These are phyloP conservation scores for Populus tremula DNA, from an alignment of 345 rosid species.

Conservation along the genomic window DNA sequence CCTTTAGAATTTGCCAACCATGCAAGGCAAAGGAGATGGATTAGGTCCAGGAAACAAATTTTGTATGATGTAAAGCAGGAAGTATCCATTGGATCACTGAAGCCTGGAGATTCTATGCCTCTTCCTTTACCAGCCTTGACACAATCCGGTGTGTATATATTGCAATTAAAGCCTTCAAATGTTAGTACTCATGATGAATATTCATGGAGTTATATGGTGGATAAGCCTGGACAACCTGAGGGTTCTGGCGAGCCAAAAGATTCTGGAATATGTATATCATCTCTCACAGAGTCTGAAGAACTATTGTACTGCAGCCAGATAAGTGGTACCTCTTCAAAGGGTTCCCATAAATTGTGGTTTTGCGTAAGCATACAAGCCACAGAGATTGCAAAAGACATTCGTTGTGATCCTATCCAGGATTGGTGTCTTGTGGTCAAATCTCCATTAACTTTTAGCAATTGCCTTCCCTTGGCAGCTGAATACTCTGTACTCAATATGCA, in stretches of 20 bases:
- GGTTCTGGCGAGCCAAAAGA: conserved; percentile 32
- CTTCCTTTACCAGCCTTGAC: conserved; percentile 70
- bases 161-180: conserved; percentile 61
- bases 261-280: conserved; percentile 64
- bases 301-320: conserved; percentile 63
- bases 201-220: conserved; percentile 83
- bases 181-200: conserved; percentile 44
- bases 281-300: conserved; percentile 64
- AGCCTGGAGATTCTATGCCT: conserved; percentile 67
- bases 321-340: conserved; percentile 57
- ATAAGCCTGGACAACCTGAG: conserved; percentile 35
- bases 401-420: conserved; percentile 76
- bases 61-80: conserved; percentile 34
- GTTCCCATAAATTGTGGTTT: conserved; percentile 65
- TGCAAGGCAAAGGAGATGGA: conserved; percentile 71
- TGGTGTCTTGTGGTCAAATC: conserved; percentile 84
- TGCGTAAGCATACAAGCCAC: conserved; percentile 68
- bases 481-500: conserved; percentile 75
- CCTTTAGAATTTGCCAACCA: conserved; percentile 37
- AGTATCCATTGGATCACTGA: conserved; percentile 58
- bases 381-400: conserved; percentile 78
- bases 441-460: conserved; percentile 71
- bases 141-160: conserved; percentile 54
- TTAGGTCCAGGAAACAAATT: conserved; percentile 44
- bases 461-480: conserved; percentile 84